Evolutionary conservation across 495 filamentous ascomycete species (phyloP), one percentile per base, ranked within the genome.

Genomic region (Trichoderma reesei): DNA sequence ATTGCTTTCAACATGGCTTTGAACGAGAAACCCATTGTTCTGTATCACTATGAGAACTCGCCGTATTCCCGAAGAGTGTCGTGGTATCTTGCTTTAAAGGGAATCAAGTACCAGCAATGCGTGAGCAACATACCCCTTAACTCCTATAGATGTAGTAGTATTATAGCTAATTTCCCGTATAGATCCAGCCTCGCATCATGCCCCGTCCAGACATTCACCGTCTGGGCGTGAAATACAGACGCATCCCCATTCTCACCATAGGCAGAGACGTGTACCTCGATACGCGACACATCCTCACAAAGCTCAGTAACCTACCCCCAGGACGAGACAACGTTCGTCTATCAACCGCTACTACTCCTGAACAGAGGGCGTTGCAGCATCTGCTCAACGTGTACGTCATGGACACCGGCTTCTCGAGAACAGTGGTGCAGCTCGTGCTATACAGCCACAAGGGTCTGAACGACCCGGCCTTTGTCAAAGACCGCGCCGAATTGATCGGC

Each of bases 191-290:
- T 1, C 72, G 74, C 26, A 79, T 76, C 51, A 73, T 85, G 41
- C 85, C 85, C 2, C 84, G 85, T 38, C 82, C 83, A 1, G 85
- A 87, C 69, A 65, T 88, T 18, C 66, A 72, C 41, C 70, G 70
- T 7, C 73, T 88, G 0, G 81, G 82, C 26, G 76, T 87, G 65
- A 68, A 71, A 10, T 86, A 90, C 75, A 81, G 86, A 1, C 84
- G 87, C 46, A 88, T 89, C 61, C 88, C 88, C 3, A 63, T 90
- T 63, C 68, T 88, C 59, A 67, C 82, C 36, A 82, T 85, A 64
- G 83, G 83, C 41, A 75, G 79, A 7, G 75, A 81, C 62, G 69
- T 86, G 62, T 84, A 83, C 75, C 76, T 79, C 65, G 83, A 87
- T 72, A 82, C 82, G 4, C 78, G 79, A 16, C 76, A 87, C 31